phyloP scores from a whole-genome alignment of 2,329 filamentous ascomycete species.

The Akanthomyces uredinophilus region DNA sequence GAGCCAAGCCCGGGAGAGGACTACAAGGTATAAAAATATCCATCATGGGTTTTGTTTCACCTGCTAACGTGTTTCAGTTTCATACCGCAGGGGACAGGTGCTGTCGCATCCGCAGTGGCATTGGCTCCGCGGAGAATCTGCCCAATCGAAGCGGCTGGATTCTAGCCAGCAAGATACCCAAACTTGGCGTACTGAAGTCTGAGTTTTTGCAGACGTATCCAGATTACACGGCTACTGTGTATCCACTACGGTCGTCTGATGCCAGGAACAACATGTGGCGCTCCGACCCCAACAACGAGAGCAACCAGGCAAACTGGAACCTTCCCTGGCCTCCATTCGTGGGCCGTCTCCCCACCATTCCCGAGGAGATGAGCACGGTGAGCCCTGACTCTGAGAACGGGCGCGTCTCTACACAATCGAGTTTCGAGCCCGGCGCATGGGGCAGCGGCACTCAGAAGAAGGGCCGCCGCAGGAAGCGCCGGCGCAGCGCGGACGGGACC shows the following conservation, averaged over 20 bases:
- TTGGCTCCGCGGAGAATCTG: conserved; percentile 18
- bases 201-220: conserved; percentile 23
- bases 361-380: background rate
- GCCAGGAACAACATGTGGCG: conserved; percentile 22
- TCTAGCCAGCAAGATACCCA: conserved; percentile 15
- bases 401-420: background rate
- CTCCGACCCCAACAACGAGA: conserved; percentile 29
- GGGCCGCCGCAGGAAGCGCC: background rate
- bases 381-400: background rate
- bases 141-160: conserved; percentile 33
- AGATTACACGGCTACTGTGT: conserved; percentile 26
- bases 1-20: conserved; percentile 17
- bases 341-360: conserved; percentile 4
- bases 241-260: conserved; percentile 20
- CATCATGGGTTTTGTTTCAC: background rate
- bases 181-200: conserved; percentile 20
- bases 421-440: background rate
- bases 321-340: conserved; percentile 27
- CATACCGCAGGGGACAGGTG: conserved; percentile 20
- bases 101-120: conserved; percentile 24
- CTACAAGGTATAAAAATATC: conserved; percentile 18
- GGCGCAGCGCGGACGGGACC: background rate
- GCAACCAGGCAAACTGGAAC: conserved; percentile 22
- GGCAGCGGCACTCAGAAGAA: background rate
- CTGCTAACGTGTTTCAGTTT: conserved; percentile 14